Base-by-base conservation (phyloP, 768 basidiomycete genomes). In the Rossbeevera mucosa region DNA sequence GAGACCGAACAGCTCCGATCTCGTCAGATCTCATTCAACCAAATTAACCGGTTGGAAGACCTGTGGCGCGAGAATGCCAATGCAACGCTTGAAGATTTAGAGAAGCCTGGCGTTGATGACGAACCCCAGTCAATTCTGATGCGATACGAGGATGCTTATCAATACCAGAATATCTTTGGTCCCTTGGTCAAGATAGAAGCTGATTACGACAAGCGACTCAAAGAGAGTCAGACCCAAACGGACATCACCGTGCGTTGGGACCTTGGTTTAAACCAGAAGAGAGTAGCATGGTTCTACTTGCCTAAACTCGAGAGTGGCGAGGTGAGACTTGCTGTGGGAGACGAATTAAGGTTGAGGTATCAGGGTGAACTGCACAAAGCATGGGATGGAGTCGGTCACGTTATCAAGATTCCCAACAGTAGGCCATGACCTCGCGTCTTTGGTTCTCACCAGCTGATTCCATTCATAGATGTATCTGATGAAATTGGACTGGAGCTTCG, bases 401-500 rank as follows among this genome's bases (percentile, higher is more conserved):
- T 99, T 58, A 86, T 98, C 74, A 99, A 99, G 78, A 91, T 97
- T 53, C 96, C 96, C 16, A 99, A 98, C 73, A 98, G 94, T 96
- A 64, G 52, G 91, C 75, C 7, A 16, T 2, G 11, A 44, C 44
- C 38, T 45, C 28, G 18, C 18, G 12, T 2, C 33, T 41, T 30
- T 33, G 13, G 21, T 42, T 16, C 5, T 6, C 47, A 22, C 14
- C 11, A 16, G 21, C 45, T 68, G 11, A 62, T 55, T 47, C 45
- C 31, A 4, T 53, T 51, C 16, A n/a, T 25, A 96, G 94, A 97
- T 70, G 90, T 98, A 16, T 97, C 94, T 13, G 96, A 99, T 66
- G 96, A 99, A 73, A 94, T 99, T 69, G 95, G 86, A 2, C 75
- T 99, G 59, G 96, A 99, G 68, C 76, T 99, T 22, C 78, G 93